These are phyloP conservation scores for Fusarium fracticaudum DNA, from an alignment of 2,329 filamentous ascomycete genomes.

Conservation along the genomic window DNA sequence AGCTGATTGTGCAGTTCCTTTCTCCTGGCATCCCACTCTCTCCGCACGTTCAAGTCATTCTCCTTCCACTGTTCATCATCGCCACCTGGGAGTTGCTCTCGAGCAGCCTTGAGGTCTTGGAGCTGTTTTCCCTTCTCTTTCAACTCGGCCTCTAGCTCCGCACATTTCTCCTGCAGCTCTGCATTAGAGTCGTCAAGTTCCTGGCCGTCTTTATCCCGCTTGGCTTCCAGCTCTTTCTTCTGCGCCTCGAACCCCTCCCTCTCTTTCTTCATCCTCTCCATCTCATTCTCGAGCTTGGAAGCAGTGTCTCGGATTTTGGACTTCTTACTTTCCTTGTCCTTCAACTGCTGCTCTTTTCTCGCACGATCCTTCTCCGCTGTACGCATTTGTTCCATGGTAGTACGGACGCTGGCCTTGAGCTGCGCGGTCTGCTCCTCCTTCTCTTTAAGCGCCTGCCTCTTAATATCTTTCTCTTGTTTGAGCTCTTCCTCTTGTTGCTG, in stretches of 20 bases:
- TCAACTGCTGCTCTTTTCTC: constrained; percentile 78
- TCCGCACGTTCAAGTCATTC: constrained; percentile 60
- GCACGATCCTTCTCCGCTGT: constrained; percentile 80
- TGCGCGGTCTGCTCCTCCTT: constrained; percentile 92
- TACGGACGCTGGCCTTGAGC: constrained; percentile 81
- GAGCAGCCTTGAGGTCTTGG: constrained; percentile 76
- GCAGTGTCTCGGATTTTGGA: constrained; percentile 77
- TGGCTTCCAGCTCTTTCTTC: constrained; percentile 59
- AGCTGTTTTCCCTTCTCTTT: constrained; percentile 73
- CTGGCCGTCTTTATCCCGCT: constrained; percentile 61
- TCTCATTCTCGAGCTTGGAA: constrained; percentile 72
- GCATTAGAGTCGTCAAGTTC: constrained; percentile 65
- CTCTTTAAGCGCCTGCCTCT: constrained; percentile 81
- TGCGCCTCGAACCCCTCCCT: constrained; percentile 64
- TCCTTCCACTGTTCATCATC: constrained; percentile 67
- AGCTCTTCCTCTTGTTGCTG: constrained; percentile 73
- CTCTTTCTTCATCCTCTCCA: constrained; percentile 67
- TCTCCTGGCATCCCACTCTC: constrained; percentile 65
- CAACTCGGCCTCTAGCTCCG: constrained; percentile 75
- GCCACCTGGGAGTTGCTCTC: constrained; percentile 70
- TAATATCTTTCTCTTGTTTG: constrained; percentile 79
- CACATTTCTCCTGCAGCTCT: constrained; percentile 71
- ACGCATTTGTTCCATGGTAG: constrained; percentile 83
- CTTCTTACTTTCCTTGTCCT: constrained; percentile 74
- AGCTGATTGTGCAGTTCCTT: constrained; percentile 63